These are phyloP conservation scores for Mucuna pruriens DNA, from an alignment of 306 rosid genomes.

Conservation along the genomic window DNA sequence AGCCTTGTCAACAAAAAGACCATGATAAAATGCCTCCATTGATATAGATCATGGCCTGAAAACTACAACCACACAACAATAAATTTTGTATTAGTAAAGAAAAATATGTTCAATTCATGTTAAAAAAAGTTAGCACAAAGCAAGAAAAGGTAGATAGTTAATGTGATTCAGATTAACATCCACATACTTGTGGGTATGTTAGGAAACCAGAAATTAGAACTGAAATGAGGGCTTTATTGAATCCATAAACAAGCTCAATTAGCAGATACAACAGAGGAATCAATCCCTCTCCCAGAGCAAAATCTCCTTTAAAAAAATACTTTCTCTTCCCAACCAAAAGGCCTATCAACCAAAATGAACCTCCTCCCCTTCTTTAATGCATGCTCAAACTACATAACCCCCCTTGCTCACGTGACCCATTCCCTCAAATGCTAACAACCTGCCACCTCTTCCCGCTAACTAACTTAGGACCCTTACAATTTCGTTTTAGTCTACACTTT, in stretches of 20 bases:
- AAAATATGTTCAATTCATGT: conserved; percentile 19
- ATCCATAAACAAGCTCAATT: background rate
- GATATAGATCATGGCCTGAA: conserved; percentile 71
- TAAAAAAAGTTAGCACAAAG: background rate
- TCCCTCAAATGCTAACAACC: background rate
- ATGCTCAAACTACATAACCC: background rate
- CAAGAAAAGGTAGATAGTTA: background rate
- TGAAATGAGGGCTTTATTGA: background rate
- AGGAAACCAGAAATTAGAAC: background rate
- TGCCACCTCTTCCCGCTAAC: background rate
- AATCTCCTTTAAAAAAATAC: background rate
- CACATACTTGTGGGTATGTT: background rate
- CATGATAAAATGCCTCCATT: conserved; percentile 78
- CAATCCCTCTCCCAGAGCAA: background rate
- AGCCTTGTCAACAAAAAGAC: conserved; percentile 68
- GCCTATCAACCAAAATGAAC: background rate
- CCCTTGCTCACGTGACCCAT: background rate
- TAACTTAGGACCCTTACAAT: background rate
- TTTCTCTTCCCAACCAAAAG: background rate
- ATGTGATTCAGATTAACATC: background rate
- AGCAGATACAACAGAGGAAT: background rate
- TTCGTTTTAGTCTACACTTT: background rate
- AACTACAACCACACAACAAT: conserved; percentile 59
- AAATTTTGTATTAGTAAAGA: conserved; percentile 12
- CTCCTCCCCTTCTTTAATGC: background rate